A percentile compares a stretch with the other conserved stretches of the same genome.
Conservation (phyloP, 2,329 filamentous ascomycete genomes). For the Aspergillus jensenii region DNA sequence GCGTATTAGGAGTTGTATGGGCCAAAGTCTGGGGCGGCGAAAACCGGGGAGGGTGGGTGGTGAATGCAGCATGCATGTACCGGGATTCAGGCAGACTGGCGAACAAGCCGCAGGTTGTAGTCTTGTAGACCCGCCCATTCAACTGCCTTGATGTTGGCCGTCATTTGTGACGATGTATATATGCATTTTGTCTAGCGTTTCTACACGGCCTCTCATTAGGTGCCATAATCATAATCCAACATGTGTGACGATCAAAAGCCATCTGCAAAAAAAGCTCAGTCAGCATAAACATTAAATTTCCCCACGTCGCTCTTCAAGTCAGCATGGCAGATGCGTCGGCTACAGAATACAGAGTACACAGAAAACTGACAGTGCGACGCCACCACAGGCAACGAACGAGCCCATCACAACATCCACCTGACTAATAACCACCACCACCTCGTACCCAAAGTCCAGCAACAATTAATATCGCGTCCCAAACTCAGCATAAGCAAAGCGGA, state of each 20-base stretch:
- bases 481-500: not conserved
- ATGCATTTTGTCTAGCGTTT: not conserved
- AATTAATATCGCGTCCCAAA: not conserved
- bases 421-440: too few relatives aligned
- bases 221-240: not conserved
- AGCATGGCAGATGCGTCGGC: not conserved
- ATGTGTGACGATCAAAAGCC: not conserved
- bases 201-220: not conserved
- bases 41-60: conserved; percentile 51
- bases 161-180: not conserved
- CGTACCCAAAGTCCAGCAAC: not conserved
- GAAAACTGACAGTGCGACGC: too few relatives aligned
- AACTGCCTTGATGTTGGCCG: not conserved
- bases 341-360: too few relatives aligned
- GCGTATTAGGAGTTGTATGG: conserved; percentile 59
- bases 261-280: not conserved
- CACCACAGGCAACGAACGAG: too few relatives aligned
- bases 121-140: conserved; percentile 11
- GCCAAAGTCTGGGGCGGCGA: conserved; percentile 58
- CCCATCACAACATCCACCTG: too few relatives aligned
- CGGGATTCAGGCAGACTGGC: conserved; percentile 34
- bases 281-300: not conserved
- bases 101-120: conserved; percentile 41
- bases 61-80: conserved; percentile 59
- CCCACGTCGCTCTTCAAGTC: not conserved